phyloP scores from a whole-genome alignment of 305 asterid species.

The Fraxinus dipetala region DNA sequence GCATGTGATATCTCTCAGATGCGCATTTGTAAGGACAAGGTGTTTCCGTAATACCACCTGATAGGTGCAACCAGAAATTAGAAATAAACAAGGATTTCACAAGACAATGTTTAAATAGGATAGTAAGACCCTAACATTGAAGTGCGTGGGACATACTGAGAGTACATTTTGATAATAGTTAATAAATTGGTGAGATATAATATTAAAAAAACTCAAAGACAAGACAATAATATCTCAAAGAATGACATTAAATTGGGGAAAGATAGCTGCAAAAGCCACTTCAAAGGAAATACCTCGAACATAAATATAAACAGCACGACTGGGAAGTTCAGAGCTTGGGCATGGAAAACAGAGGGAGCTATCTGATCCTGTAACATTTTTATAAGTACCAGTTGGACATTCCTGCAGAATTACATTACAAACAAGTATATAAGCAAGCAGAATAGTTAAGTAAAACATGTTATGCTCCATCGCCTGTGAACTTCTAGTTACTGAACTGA shows the following conservation, averaged over 20 bases:
- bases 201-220: conserved; percentile 9
- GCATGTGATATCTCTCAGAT: conserved; percentile 94
- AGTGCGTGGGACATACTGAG: conserved; percentile 10
- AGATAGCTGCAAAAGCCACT: conserved; percentile 12
- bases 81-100: conserved; percentile 14
- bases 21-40: conserved; percentile 97
- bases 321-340: conserved; percentile 77
- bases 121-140: not conserved
- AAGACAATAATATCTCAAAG: not conserved
- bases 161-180: not conserved
- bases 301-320: conserved; percentile 68
- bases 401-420: conserved; percentile 51
- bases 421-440: conserved; percentile 2
- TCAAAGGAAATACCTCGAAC: conserved; percentile 65
- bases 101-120: conserved; percentile 3
- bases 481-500: not conserved
- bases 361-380: conserved; percentile 90
- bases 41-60: conserved; percentile 90
- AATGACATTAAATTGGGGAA: not conserved
- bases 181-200: not conserved
- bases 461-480: not conserved
- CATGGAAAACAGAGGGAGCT: conserved; percentile 73
- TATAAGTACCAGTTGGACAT: conserved; percentile 90
- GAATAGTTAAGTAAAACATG: conserved; percentile 6
- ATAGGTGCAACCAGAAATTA: conserved; percentile 30